Conservation (phyloP, 805 yeast genomes). For the Kurtzmaniella fragi region DNA sequence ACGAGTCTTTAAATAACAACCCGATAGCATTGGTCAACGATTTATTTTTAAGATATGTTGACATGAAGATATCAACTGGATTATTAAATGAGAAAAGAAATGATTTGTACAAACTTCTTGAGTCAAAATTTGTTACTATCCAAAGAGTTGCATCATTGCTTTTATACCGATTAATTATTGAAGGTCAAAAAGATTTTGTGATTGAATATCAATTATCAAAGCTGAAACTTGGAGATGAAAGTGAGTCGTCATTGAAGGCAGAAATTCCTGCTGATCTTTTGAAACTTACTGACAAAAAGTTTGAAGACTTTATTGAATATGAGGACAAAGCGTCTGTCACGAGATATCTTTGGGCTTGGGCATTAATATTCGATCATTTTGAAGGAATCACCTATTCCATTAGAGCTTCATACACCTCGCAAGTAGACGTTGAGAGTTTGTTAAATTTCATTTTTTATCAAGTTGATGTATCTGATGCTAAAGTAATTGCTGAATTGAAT, state of each 20-base stretch:
- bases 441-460: slow-evolving; percentile 52
- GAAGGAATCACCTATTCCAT: slow-evolving; percentile 60
- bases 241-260: slow-evolving; percentile 17
- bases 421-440: slow-evolving; percentile 49
- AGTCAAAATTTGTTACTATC: slow-evolving; percentile 15
- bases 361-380: slow-evolving; percentile 55
- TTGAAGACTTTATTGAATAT: slow-evolving; percentile 24
- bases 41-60: slow-evolving; percentile 25
- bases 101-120: slow-evolving; percentile 29
- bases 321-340: slow-evolving; percentile 15
- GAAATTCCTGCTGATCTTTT: slow-evolving; percentile 40
- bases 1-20: slow-evolving; percentile 24
- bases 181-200: slow-evolving; percentile 53
- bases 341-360: slow-evolving; percentile 65
- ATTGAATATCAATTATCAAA: slow-evolving; percentile 56
- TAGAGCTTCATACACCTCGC: slow-evolving; percentile 54
- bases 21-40: slow-evolving; percentile 30
- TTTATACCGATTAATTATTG: slow-evolving; percentile 36
- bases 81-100: slow-evolving; percentile 25
- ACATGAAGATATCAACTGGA: slow-evolving; percentile 15
- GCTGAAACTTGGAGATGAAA: slow-evolving; percentile 21
- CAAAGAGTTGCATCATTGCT: slow-evolving; percentile 42
- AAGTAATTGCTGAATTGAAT: background rate
- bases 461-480: slow-evolving; percentile 32
- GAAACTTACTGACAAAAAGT: slow-evolving; percentile 18